Base-by-base conservation (phyloP, 164 flowering plant genomes). In the Dillenia suffruticosa region DNA sequence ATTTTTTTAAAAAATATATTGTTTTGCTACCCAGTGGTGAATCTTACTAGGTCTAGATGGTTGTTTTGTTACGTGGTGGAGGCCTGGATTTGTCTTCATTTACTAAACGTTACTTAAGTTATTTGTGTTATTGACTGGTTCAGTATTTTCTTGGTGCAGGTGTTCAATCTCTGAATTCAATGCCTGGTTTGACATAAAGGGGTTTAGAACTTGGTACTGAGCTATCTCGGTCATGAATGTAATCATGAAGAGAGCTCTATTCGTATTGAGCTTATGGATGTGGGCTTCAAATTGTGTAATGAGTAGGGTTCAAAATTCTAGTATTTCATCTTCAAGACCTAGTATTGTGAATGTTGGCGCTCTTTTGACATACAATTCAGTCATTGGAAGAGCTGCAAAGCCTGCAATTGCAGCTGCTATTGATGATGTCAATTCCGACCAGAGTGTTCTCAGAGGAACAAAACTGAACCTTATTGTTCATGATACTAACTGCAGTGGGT, bases 401-500 rank as follows among this genome's bases (percentile, higher is more conserved):
- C 78, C 80, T 24, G 98, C 86, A 8, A 75, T 92, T 67, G n/a
- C 5, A n/a, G 80, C 82, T 56, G 98, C 98, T 0, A 70, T 86
- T 19, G 79, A 75, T 58, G 98, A 89, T 74, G 84, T 92, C 16
- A 92, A 92, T 77, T 75, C 89, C 11, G 73, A 88, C 69, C 49
- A 83, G 0, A 76, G 51, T 61, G 59, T 89, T 64, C 89, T 92
- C 51, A 43, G 67, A 0, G 84, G 84, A 19, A 83, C 76, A 0
- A 70, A 59, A 53, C 56, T 92, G 72, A 76, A 84, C 2, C 15
- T 86, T 16, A 24, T 72, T 46, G 32, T 70, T 5, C 81, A 75
- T 46, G 88, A 89, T 58, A 80, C 89, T 8, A 81, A 83, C 62
- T 89, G 95, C 81, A 89, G 84, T 50, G 92, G 83, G 46, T 92